Evolutionary conservation across 1,139 yeast species (phyloP).

Genomic region (Protomyces arabidopsidicola): DNA sequence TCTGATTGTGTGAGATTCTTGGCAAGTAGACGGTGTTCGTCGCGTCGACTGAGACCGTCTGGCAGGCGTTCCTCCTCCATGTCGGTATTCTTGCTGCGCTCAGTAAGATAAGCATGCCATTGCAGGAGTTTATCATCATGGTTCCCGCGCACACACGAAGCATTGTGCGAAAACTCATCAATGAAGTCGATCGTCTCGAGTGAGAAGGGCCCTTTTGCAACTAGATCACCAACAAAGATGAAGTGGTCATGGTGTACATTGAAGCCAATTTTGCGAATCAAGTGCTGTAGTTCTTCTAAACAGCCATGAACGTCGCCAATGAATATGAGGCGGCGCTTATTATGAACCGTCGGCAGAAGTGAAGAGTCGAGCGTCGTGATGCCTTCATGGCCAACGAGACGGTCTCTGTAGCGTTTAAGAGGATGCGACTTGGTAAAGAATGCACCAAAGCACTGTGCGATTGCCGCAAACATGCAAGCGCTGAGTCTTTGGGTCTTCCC

Average conservation of each 20-base stretch:
- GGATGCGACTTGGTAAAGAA: conserved; percentile 24
- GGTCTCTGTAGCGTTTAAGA: conserved; percentile 12
- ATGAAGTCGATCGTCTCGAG: conserved; percentile 59
- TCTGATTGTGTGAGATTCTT: conserved; percentile 4
- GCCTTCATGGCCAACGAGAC: conserved; percentile 16
- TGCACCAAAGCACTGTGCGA: conserved; percentile 1
- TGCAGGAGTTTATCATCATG: conserved; percentile 69
- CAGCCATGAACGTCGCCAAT: conserved; percentile 91
- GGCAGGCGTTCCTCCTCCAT: conserved; percentile 2
- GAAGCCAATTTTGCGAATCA: conserved; percentile 49
- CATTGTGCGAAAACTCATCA: conserved; percentile 45
- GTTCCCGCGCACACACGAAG: conserved; percentile 79
- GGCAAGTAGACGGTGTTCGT: conserved; percentile 23
- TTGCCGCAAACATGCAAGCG: not conserved
- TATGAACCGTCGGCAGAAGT: conserved; percentile 26
- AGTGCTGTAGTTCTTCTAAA: conserved; percentile 49
- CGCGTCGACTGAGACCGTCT: conserved; percentile 17
- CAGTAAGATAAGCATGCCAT: conserved; percentile 47
- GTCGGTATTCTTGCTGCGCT: not conserved
- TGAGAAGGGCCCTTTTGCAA: conserved; percentile 79
- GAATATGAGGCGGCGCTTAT: conserved; percentile 50
- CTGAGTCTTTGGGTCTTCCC: not conserved
- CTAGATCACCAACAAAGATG: conserved; percentile 77
- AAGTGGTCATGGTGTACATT: conserved; percentile 52
- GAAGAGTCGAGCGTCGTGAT: conserved; percentile 1